Base-by-base conservation (phyloP, 139 green algal genomes). In the Tetraselmis chui region DNA sequence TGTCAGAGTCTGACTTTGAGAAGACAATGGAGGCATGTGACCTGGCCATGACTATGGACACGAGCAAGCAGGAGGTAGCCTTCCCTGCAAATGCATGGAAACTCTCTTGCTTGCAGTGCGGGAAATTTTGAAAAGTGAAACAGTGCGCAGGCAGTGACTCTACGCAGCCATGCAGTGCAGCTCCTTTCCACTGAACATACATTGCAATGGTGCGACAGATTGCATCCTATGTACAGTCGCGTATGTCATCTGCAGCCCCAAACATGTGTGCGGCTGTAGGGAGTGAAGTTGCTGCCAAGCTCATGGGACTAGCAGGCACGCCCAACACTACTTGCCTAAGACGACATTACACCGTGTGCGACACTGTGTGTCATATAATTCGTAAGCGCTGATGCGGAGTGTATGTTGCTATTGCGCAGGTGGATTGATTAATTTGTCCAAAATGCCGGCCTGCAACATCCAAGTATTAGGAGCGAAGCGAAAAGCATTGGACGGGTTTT, bases 361-460 rank as follows among this genome's bases (percentile, higher is more conserved):
- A n/a, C n/a, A n/a, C n/a, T n/a, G n/a, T n/a, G n/a, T n/a, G n/a
- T n/a, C n/a, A n/a, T n/a, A n/a, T n/a, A n/a, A n/a, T n/a, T n/a
- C n/a, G n/a, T n/a, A n/a, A n/a, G n/a, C n/a, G n/a, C n/a, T n/a
- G n/a, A n/a, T n/a, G n/a, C n/a, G n/a, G n/a, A n/a, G n/a, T n/a
- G n/a, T n/a, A n/a, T n/a, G n/a, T n/a, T n/a, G n/a, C n/a, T n/a
- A n/a, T n/a, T n/a, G n/a, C n/a, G 11, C 45, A 67, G 45, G 96
- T 0, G 96, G 96, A 0, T 88, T 99, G 80, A 32, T 90, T 22
- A 59, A 86, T 27, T 89, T 99, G 23, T 94, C 92, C 2, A 90
- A 91, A 28, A 98, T 98, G 90, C 97, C 96, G 2, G 93, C 96
- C 1, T 98, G 94, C 85, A 99, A 98, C 87, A 84, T 99, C 25